Evolutionary conservation across 1,284 basidiomycete genomes (phyloP).

Genomic region (Hortiboletus rubellus): DNA sequence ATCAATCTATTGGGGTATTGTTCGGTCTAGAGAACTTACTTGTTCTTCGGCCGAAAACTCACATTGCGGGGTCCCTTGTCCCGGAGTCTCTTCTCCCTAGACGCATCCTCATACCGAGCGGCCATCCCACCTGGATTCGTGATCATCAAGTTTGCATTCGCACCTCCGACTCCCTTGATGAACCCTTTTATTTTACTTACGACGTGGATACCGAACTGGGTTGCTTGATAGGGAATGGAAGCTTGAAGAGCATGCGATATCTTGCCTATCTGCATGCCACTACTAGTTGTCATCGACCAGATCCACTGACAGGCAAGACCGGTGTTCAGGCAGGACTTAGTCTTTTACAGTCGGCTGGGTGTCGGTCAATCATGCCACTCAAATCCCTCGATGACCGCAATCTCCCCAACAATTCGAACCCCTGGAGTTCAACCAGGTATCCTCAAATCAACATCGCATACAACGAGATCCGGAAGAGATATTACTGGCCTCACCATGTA

Average conservation of each 20-base stretch:
- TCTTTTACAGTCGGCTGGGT: conserved; percentile 7
- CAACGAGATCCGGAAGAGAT: background rate
- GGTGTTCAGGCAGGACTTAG: background rate
- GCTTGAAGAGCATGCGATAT: background rate
- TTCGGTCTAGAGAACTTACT: conserved; percentile 38
- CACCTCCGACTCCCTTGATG: too few species aligned
- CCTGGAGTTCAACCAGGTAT: background rate
- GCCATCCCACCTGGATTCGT: conserved; percentile 1
- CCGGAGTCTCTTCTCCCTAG: conserved; percentile 15
- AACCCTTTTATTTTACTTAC: background rate
- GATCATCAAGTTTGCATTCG: background rate
- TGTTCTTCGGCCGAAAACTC: conserved; percentile 33
- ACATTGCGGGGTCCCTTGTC: background rate
- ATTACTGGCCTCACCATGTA: too few species aligned
- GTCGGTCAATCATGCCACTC: conserved; percentile 40
- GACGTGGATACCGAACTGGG: background rate
- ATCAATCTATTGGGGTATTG: conserved; percentile 19
- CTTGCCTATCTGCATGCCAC: background rate
- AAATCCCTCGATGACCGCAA: background rate
- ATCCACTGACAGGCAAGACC: background rate
- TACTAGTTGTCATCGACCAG: conserved; percentile 13
- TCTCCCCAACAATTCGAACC: background rate
- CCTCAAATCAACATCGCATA: background rate
- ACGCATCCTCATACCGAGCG: conserved; percentile 41
- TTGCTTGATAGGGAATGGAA: background rate